Conservation (phyloP, 2,329 filamentous ascomycete species). For the Rosellinia necatrix region DNA sequence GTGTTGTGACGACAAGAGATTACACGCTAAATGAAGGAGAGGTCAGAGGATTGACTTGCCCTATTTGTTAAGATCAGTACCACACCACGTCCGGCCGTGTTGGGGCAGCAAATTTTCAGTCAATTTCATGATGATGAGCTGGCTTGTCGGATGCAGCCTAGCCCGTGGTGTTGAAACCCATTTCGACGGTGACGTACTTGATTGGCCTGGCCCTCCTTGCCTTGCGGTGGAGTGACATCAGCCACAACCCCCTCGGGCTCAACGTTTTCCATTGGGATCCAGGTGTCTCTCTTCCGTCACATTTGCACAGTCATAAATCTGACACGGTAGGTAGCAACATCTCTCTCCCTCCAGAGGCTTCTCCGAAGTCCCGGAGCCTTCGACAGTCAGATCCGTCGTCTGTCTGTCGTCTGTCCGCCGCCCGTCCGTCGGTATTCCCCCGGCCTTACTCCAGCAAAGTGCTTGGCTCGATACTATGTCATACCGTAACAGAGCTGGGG, state of each 20-base stretch:
- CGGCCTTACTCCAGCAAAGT: too few relatives aligned
- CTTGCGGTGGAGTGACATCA: slow-evolving; percentile 16
- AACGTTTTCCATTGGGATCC: slow-evolving; percentile 15
- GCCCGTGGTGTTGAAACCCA: slow-evolving; percentile 14
- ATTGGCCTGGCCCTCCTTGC: slow-evolving; percentile 16
- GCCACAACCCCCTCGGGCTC: background rate
- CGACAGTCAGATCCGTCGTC: too few relatives aligned
- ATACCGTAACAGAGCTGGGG: too few relatives aligned
- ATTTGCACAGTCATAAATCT: background rate
- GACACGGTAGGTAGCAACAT: slow-evolving; percentile 3
- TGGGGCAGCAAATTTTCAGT: slow-evolving; percentile 19
- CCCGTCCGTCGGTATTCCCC: too few relatives aligned
- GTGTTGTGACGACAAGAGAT: slow-evolving; percentile 10
- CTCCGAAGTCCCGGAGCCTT: too few relatives aligned
- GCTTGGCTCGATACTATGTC: too few relatives aligned
- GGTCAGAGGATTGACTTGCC: background rate
- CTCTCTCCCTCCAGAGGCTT: background rate
- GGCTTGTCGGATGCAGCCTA: slow-evolving; percentile 24
- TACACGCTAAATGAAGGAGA: background rate
- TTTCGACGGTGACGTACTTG: slow-evolving; percentile 25
- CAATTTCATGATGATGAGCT: slow-evolving; percentile 24
- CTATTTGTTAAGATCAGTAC: slow-evolving; percentile 2
- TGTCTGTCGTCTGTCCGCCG: too few relatives aligned
- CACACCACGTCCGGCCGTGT: background rate
- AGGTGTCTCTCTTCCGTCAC: background rate